Conservation (phyloP, 1,284 basidiomycete species). For the Apiotrichum laibachii region DNA sequence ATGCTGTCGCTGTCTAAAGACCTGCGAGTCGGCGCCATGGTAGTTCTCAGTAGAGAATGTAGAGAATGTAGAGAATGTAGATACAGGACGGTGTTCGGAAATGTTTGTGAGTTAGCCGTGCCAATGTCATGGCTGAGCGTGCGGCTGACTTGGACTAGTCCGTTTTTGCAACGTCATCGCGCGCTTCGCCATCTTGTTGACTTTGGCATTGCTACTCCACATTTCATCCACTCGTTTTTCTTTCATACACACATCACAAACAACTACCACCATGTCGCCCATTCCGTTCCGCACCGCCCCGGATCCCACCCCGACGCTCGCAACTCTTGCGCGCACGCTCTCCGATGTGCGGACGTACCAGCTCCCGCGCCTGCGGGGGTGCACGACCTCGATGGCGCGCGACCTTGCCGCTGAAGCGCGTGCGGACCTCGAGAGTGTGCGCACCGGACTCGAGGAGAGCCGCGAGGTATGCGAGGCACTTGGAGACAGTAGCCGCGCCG, state of each 20-base stretch:
- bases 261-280: not conserved
- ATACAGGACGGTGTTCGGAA: no score
- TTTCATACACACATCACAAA: not conserved
- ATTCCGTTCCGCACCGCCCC: not conserved
- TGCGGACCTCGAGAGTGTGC: conserved; percentile 66
- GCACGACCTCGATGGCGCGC: conserved; percentile 68
- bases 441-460: conserved; percentile 22
- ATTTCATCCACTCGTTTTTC: not conserved
- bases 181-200: no score
- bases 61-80: not conserved
- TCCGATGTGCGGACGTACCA: conserved; percentile 67
- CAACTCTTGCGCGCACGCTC: conserved; percentile 58
- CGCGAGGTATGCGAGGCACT: conserved; percentile 15
- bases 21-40: no score
- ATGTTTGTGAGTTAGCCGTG: no score
- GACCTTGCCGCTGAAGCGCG: conserved; percentile 69
- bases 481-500: conserved; percentile 40
- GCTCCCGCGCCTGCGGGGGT: conserved; percentile 67
- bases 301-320: conserved; percentile 13
- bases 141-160: no score
- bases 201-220: not conserved
- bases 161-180: not conserved
- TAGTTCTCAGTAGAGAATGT: not conserved
- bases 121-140: no score
- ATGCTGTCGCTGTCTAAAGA: not conserved